Evolutionary conservation across 1,284 basidiomycete species (phyloP), one percentile per base, ranked within the genome.

Genomic region (Leccinum solheimii): DNA sequence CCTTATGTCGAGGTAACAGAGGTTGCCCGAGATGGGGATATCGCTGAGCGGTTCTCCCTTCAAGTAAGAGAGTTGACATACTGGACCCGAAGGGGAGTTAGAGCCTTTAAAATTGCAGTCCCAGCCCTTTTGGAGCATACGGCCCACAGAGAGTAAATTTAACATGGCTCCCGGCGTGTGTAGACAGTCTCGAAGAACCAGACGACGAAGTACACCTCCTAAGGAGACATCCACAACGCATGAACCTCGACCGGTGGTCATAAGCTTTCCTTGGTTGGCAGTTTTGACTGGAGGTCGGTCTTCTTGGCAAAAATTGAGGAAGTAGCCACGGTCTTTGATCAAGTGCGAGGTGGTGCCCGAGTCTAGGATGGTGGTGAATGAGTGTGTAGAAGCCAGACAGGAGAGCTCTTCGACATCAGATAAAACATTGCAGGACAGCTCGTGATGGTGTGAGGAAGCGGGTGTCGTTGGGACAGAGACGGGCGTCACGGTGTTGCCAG

Each of bases 81-180:
- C 11, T 1, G 4, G 14, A 19, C 19, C 27, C 7, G 19, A 10
- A 0, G 51, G 16, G 11, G 27, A 23, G 27, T 5, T 16, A 0
- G 27, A 23, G 10, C 51, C 40, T 11, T 52, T 45, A 38, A 58
- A 58, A 0, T 58, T 9, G 27, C 57, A 58, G 40, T 48, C 51
- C 38, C 57, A 58, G 7, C 38, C 57, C 1, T 48, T 45, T 23
- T 32, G 38, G 3, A 58, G 30, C 51, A 58, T 58, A 3, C 10
- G 14, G 27, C 57, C 40, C 0, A 58, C 40, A 3, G 40, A 58
- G 6, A 58, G 36, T 0, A 58, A 7, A 23, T 23, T 23, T n/a
- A n/a, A n/a, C 26, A 58, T 34, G 5, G 57, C 51, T 11, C 55
- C 51, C 3, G 21, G 36, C 0, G 9, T 19, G 9, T 56, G 55